Evolutionary conservation across 2,329 filamentous ascomycete genomes (phyloP).

Genomic region (Ceratocystis cubensis): DNA sequence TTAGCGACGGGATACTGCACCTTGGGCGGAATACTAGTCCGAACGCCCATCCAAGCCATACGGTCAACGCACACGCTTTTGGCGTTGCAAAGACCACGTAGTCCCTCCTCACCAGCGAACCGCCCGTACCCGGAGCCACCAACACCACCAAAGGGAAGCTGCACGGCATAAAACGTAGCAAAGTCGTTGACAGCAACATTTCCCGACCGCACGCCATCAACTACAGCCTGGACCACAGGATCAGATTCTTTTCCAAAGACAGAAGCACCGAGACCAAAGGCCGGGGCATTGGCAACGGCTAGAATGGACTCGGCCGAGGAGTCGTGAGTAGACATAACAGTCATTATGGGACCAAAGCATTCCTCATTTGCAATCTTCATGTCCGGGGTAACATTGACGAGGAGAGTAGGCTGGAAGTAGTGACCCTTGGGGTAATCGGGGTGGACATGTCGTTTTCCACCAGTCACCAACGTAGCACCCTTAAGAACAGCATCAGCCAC

Average conservation of each 20-base stretch:
- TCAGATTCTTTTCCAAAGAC: slow-evolving; percentile 64
- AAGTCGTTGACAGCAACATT: slow-evolving; percentile 98
- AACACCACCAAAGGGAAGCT: slow-evolving; percentile 88
- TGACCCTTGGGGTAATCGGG: slow-evolving; percentile 64
- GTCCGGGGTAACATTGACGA: slow-evolving; percentile 71
- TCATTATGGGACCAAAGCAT: slow-evolving; percentile 84
- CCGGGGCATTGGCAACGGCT: slow-evolving; percentile 65
- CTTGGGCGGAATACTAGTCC: slow-evolving; percentile 67
- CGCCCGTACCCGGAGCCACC: slow-evolving; percentile 81
- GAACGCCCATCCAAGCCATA: slow-evolving; percentile 44
- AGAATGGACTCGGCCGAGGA: slow-evolving; percentile 52
- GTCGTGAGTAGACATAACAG: slow-evolving; percentile 63
- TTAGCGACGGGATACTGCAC: slow-evolving; percentile 69
- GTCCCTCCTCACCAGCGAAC: slow-evolving; percentile 81
- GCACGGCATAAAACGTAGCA: slow-evolving; percentile 81
- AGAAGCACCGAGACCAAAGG: slow-evolving; percentile 76
- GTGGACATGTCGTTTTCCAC: slow-evolving; percentile 61
- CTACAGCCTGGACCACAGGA: slow-evolving; percentile 49
- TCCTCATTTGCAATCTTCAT: slow-evolving; percentile 88
- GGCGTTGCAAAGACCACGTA: slow-evolving; percentile 71
- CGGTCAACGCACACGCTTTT: slow-evolving; percentile 79
- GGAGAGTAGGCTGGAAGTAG: slow-evolving; percentile 84
- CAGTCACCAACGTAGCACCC: slow-evolving; percentile 70
- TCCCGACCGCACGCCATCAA: slow-evolving; percentile 59
- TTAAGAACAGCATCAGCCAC: slow-evolving; percentile 63